A percentile compares a stretch with the other conserved stretches of the same genome.
phyloP scores from a whole-genome alignment of 441 rosid genomes.

The Breynia disticha region DNA sequence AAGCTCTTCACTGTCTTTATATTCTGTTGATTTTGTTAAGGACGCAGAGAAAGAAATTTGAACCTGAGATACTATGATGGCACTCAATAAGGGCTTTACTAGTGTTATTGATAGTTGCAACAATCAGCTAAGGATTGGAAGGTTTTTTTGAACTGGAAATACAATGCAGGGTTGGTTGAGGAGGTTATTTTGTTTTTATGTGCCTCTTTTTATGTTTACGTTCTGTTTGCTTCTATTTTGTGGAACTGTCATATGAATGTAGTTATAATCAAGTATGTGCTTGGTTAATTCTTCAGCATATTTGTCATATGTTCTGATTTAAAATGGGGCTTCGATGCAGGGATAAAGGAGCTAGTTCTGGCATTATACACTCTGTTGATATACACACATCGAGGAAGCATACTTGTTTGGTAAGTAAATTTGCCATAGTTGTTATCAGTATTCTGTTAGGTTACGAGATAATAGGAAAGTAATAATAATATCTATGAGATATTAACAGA shows the following conservation, averaged over 20 bases:
- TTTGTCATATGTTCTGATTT: background rate
- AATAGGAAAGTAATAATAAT: no score
- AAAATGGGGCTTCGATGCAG: slow-evolving; percentile 27
- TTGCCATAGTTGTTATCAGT: background rate
- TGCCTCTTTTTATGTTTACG: background rate
- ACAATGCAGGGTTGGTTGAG: no score
- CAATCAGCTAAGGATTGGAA: background rate
- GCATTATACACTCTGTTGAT: slow-evolving; percentile 73
- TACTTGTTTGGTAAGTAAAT: slow-evolving; percentile 59
- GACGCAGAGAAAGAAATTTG: no score
- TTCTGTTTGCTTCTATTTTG: background rate
- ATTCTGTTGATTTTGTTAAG: no score
- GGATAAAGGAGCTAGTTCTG: slow-evolving; percentile 54
- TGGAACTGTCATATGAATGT: no score
- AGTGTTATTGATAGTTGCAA: no score
- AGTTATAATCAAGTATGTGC: no score
- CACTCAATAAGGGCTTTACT: no score
- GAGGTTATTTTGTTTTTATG: background rate
- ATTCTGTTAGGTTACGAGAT: background rate
- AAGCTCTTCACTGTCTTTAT: no score
- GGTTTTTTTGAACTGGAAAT: background rate
- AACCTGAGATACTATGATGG: no score
- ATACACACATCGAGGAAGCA: slow-evolving; percentile 89
- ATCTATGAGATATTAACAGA: no score
- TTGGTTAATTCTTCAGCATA: no score